Percentiles rank a stretch among this genome's conserved stretches.
phyloP scores from a whole-genome alignment of 1,284 basidiomycete species.

The Porodaedalea pini region DNA sequence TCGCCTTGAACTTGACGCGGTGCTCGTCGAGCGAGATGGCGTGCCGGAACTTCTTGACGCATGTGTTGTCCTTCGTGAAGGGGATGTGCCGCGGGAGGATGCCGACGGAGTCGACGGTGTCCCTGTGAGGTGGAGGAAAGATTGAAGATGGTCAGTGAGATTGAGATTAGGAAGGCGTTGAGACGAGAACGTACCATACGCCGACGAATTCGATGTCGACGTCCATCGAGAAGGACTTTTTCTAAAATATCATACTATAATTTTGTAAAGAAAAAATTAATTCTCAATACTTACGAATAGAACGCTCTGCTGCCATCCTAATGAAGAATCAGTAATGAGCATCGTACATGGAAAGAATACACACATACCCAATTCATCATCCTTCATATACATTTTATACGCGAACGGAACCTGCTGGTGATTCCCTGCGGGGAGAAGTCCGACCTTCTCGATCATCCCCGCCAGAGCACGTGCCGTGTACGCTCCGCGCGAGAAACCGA shows the following conservation, averaged over 20 bases:
- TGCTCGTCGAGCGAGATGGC: slow-evolving; percentile 66
- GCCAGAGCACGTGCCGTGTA: slow-evolving; percentile 44
- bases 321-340: background rate
- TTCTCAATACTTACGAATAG: slow-evolving; percentile 25
- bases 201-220: slow-evolving; percentile 55
- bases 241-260: slow-evolving; percentile 34
- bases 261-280: slow-evolving; percentile 18
- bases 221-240: slow-evolving; percentile 46
- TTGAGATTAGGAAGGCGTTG: background rate
- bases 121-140: slow-evolving; percentile 24
- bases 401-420: slow-evolving; percentile 37
- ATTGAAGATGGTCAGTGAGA: no score
- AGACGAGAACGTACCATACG: slow-evolving; percentile 35
- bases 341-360: background rate
- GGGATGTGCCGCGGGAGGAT: slow-evolving; percentile 43
- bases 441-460: slow-evolving; percentile 41
- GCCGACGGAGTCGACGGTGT: slow-evolving; percentile 49
- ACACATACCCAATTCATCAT: slow-evolving; percentile 28
- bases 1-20: slow-evolving; percentile 58
- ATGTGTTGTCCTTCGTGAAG: slow-evolving; percentile 57
- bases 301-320: slow-evolving; percentile 25
- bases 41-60: slow-evolving; percentile 60
- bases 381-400: slow-evolving; percentile 35
- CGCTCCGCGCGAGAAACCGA: slow-evolving; percentile 42
- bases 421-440: slow-evolving; percentile 32